Evolutionary conservation across 2,329 filamentous ascomycete genomes (phyloP).

Genomic region (Fusarium transvaalense): DNA sequence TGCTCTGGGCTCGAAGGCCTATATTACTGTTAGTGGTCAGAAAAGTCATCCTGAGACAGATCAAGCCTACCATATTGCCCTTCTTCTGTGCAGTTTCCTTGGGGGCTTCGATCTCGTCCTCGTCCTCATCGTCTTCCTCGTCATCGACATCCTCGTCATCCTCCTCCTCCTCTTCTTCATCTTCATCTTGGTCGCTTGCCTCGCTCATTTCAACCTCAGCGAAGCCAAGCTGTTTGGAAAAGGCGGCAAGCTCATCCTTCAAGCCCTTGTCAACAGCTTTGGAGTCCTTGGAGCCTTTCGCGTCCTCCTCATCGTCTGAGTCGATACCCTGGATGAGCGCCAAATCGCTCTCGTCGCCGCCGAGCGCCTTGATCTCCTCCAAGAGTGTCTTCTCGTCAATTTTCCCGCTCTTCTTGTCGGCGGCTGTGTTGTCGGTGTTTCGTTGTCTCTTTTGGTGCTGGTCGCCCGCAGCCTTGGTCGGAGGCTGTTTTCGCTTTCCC

Average conservation of each 20-base stretch:
- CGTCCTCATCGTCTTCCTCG: conserved; percentile 49
- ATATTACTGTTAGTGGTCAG: conserved; percentile 53
- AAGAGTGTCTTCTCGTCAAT: conserved; percentile 61
- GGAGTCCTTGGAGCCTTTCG: conserved; percentile 50
- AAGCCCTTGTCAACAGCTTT: conserved; percentile 57
- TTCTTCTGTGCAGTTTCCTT: conserved; percentile 50
- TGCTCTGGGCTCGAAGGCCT: conserved; percentile 69
- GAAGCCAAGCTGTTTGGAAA: conserved; percentile 57
- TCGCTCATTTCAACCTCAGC: conserved; percentile 52
- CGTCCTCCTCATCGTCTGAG: conserved; percentile 56
- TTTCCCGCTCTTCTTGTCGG: conserved; percentile 44
- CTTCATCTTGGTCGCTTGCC: conserved; percentile 55
- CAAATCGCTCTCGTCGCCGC: conserved; percentile 74
- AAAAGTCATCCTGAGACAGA: conserved; percentile 25
- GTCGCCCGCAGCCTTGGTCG: conserved; percentile 51
- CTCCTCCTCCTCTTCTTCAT: conserved; percentile 53
- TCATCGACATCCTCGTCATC: conserved; percentile 43
- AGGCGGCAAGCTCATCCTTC: conserved; percentile 53
- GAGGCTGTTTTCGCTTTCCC: conserved; percentile 60
- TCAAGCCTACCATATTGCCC: conserved; percentile 53
- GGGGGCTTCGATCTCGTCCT: conserved; percentile 48
- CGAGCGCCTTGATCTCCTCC: conserved; percentile 73
- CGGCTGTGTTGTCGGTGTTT: conserved; percentile 46
- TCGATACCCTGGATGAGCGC: conserved; percentile 68
- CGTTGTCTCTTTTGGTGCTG: conserved; percentile 56